Conservation (phyloP, 1,284 basidiomycete species). For the Ustilago tritici region DNA sequence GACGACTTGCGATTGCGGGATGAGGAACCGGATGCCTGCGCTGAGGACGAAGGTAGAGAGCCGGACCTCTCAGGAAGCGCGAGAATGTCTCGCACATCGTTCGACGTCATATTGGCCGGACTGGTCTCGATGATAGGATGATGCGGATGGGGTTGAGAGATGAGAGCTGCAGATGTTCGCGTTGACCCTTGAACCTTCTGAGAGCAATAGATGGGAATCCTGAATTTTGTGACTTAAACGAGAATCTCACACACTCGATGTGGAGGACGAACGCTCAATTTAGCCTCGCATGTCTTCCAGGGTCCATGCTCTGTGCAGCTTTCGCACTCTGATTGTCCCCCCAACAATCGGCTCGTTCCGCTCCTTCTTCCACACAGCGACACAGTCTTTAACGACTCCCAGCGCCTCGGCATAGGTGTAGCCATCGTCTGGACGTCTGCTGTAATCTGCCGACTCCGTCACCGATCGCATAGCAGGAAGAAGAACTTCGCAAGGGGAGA, state of each 20-base stretch:
- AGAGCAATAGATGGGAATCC: not conserved
- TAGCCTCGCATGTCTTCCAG: conserved; percentile 25
- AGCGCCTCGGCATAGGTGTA: not conserved
- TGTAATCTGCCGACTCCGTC: too few relatives aligned
- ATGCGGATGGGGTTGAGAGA: conserved; percentile 9
- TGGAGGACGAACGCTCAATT: conserved; percentile 7
- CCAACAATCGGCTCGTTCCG: not conserved
- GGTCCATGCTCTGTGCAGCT: conserved; percentile 29
- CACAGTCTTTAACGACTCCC: not conserved
- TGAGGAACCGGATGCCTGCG: conserved; percentile 38
- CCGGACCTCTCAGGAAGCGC: conserved; percentile 55
- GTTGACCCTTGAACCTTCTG: conserved; percentile 10
- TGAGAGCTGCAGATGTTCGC: conserved; percentile 23
- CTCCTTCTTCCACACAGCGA: not conserved
- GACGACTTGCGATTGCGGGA: conserved; percentile 40
- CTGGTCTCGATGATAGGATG: not conserved
- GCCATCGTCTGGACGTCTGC: not conserved
- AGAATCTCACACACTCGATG: conserved; percentile 2
- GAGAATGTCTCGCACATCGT: conserved; percentile 66
- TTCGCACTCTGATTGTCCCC: not conserved
- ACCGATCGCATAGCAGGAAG: not conserved
- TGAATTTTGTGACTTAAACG: not conserved
- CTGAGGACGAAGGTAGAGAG: conserved; percentile 31
- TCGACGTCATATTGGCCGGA: conserved; percentile 51
- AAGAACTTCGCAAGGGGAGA: not conserved